Evolutionary conservation across 73 alveolate genomes (phyloP).

Genomic region (Urostyla sp.): DNA sequence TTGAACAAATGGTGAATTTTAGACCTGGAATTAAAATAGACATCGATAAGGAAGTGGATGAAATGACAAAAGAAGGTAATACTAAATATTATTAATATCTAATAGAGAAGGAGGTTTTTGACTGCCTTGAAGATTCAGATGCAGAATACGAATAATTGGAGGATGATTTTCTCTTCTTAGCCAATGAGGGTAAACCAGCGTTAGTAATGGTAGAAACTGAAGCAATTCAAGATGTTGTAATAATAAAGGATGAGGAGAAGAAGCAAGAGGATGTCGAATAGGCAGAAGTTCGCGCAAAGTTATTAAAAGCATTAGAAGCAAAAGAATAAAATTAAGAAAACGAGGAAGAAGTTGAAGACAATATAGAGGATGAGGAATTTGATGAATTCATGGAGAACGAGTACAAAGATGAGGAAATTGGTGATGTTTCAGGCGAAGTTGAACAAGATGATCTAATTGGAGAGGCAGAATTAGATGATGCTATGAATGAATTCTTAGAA

Average conservation of each 20-base stretch:
- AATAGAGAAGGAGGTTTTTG: slow-evolving; percentile 35
- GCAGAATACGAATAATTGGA: slow-evolving; percentile 60
- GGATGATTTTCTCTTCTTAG: slow-evolving; percentile 51
- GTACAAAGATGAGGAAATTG: slow-evolving; percentile 55
- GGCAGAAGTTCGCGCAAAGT: slow-evolving; percentile 12
- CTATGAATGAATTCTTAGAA: slow-evolving; percentile 50
- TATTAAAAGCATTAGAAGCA: background rate
- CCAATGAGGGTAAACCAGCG: slow-evolving; percentile 60
- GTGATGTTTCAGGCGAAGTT: slow-evolving; percentile 32
- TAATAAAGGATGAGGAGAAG: slow-evolving; percentile 54
- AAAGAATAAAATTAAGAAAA: slow-evolving; percentile 7
- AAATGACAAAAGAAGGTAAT: slow-evolving; percentile 55
- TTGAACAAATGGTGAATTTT: slow-evolving; percentile 2
- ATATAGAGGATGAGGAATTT: slow-evolving; percentile 25
- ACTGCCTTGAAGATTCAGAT: slow-evolving; percentile 1
- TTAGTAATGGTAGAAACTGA: slow-evolving; percentile 5
- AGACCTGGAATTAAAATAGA: slow-evolving; percentile 39
- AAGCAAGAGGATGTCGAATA: slow-evolving; percentile 15
- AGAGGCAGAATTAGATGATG: slow-evolving; percentile 40
- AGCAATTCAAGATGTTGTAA: slow-evolving; percentile 40
- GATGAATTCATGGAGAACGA: slow-evolving; percentile 25
- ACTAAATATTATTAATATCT: background rate
- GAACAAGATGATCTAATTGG: slow-evolving; percentile 39
- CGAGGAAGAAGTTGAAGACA: slow-evolving; percentile 38
- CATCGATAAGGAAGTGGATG: slow-evolving; percentile 34